These are phyloP conservation scores for Endotrypanum monterogeii DNA, from an alignment of 208 protist genomes.

Conservation along the genomic window DNA sequence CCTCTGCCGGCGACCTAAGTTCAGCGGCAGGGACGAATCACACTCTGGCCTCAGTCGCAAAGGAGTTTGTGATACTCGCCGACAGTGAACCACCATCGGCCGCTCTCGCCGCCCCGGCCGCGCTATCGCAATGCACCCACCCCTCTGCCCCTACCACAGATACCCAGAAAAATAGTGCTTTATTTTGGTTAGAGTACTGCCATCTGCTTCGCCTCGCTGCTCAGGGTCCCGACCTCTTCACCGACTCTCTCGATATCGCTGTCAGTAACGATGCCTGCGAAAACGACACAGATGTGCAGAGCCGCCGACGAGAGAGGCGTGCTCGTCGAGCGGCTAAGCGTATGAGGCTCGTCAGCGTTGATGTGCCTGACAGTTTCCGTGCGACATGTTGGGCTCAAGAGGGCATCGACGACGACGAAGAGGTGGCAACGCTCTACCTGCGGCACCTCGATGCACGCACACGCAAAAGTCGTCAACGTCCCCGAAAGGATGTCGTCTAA, in stretches of 20 bases:
- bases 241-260: conserved; percentile 24
- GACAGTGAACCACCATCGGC: background rate
- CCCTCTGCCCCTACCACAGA: background rate
- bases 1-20: background rate
- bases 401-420: conserved; percentile 46
- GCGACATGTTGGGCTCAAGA: conserved; percentile 33
- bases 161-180: conserved; percentile 1
- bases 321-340: conserved; percentile 18
- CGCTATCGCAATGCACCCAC: background rate
- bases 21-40: background rate
- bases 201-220: conserved; percentile 12
- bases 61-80: background rate
- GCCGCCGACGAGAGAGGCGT: conserved; percentile 25
- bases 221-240: conserved; percentile 24
- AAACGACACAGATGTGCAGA: conserved; percentile 22
- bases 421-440: conserved; percentile 30
- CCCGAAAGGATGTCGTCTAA: conserved; percentile 5
- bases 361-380: conserved; percentile 32
- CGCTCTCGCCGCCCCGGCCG: background rate
- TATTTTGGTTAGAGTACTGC: conserved; percentile 32
- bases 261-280: conserved; percentile 16
- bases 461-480: background rate
- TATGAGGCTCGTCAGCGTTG: conserved; percentile 23
- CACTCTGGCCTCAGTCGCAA: background rate
- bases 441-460: conserved; percentile 11